Percentiles rank a stretch among this genome's conserved stretches.
Evolutionary conservation across 78 protist species (phyloP).

Genomic region (Diacronema lutheri): DNA sequence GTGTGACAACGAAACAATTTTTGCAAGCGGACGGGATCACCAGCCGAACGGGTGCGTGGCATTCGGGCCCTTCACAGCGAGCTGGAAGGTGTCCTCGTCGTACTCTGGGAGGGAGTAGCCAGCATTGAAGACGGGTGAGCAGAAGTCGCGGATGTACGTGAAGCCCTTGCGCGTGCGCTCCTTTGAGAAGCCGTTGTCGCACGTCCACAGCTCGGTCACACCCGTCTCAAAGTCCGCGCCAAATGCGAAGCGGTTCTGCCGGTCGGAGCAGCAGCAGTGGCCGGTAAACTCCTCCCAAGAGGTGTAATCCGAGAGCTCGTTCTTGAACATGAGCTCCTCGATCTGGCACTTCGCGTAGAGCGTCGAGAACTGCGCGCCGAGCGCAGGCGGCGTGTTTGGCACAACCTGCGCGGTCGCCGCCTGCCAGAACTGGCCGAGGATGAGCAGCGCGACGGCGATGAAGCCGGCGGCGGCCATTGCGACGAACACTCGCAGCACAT

Average conservation of each 20-base stretch:
- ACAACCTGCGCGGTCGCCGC: not conserved
- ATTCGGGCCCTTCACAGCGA: too few species aligned
- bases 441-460: not conserved
- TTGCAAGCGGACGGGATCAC: too few species aligned
- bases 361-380: not conserved
- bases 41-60: too few species aligned
- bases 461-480: not conserved
- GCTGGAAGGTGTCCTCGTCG: too few species aligned
- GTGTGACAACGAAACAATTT: too few species aligned
- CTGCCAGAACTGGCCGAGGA: not conserved
- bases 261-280: slow-evolving; percentile 6
- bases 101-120: too few species aligned
- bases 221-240: not conserved
- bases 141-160: too few species aligned
- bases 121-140: too few species aligned
- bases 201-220: not conserved
- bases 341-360: not conserved
- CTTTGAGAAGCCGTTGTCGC: not conserved
- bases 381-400: too few species aligned
- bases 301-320: not conserved
- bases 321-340: not conserved
- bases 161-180: too few species aligned
- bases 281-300: not conserved
- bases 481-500: not conserved
- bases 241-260: too few species aligned